Percentiles rank a stretch among this genome's conserved stretches.
Conservation (phyloP, 2,329 filamentous ascomycete genomes). For the Xylaria multiplex region DNA sequence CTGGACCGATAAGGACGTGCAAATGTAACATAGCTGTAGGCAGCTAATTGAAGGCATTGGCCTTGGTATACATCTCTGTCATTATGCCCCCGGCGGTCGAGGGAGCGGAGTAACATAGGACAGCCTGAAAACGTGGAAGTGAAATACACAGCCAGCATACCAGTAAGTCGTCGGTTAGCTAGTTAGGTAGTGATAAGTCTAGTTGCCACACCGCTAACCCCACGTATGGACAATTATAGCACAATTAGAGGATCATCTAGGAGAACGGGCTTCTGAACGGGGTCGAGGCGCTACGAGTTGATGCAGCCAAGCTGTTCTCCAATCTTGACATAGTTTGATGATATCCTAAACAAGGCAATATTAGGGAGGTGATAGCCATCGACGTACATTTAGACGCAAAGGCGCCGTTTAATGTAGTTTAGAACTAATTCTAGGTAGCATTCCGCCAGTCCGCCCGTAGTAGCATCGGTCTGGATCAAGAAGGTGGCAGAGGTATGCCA, state of each 20-base stretch:
- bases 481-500: slow-evolving; percentile 39
- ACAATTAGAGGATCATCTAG: slow-evolving; percentile 5
- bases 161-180: neutral
- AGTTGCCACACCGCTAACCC: neutral
- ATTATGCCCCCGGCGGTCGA: neutral
- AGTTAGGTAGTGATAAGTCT: neutral
- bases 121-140: neutral
- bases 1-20: neutral
- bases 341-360: slow-evolving; percentile 16
- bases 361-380: slow-evolving; percentile 17
- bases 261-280: neutral
- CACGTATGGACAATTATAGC: slow-evolving; percentile 10
- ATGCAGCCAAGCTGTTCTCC: slow-evolving; percentile 26
- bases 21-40: neutral
- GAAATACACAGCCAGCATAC: neutral
- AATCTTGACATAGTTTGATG: slow-evolving; percentile 5
- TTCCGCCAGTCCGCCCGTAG: slow-evolving; percentile 43
- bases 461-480: slow-evolving; percentile 42
- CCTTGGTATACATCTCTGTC: neutral
- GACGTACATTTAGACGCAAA: slow-evolving; percentile 9
- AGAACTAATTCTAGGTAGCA: slow-evolving; percentile 37
- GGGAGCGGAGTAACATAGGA: slow-evolving; percentile 1
- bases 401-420: slow-evolving; percentile 20
- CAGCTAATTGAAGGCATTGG: neutral
- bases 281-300: slow-evolving; percentile 2